A percentile compares a stretch with the other conserved stretches of the same genome.
These are phyloP conservation scores for Saccharum officinarum DNA, from an alignment of 176 grass and related monocot genomes.

Conservation along the genomic window DNA sequence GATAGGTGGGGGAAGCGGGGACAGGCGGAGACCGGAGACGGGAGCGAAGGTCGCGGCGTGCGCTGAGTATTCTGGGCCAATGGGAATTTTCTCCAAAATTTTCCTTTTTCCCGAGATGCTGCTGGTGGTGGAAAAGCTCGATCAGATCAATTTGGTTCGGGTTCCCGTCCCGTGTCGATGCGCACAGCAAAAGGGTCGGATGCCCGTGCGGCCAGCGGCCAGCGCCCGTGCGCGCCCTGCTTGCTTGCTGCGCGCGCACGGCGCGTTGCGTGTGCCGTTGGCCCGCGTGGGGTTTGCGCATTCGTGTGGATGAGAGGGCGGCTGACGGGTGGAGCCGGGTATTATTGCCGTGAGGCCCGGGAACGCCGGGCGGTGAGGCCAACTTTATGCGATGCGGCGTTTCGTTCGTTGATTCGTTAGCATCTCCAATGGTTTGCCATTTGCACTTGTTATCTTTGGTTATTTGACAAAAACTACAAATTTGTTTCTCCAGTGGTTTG, in stretches of 20 bases:
- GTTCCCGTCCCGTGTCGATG: slow-evolving; percentile 26
- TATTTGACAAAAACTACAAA: no score
- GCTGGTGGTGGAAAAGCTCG: neutral
- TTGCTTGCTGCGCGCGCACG: slow-evolving; percentile 13
- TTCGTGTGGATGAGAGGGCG: neutral
- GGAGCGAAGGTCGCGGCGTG: slow-evolving; percentile 31
- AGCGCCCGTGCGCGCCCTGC: neutral
- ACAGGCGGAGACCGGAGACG: slow-evolving; percentile 43
- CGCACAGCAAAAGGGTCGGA: neutral
- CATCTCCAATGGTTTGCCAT: no score
- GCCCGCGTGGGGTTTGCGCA: neutral
- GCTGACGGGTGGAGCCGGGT: neutral
- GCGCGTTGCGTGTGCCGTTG: neutral
- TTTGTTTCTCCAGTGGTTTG: no score
- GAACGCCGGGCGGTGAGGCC: neutral
- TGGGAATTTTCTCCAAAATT: neutral
- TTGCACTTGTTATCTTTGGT: no score
- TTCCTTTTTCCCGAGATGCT: neutral
- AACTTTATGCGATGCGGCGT: neutral
- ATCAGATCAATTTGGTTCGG: slow-evolving; percentile 4
- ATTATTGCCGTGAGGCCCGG: neutral
- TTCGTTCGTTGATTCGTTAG: neutral
- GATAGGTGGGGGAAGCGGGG: neutral
- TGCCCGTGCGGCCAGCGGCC: neutral
- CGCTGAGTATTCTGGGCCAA: slow-evolving; percentile 32